phyloP scores from a whole-genome alignment of 805 yeast genomes.

The Pichia phayaonensis region DNA sequence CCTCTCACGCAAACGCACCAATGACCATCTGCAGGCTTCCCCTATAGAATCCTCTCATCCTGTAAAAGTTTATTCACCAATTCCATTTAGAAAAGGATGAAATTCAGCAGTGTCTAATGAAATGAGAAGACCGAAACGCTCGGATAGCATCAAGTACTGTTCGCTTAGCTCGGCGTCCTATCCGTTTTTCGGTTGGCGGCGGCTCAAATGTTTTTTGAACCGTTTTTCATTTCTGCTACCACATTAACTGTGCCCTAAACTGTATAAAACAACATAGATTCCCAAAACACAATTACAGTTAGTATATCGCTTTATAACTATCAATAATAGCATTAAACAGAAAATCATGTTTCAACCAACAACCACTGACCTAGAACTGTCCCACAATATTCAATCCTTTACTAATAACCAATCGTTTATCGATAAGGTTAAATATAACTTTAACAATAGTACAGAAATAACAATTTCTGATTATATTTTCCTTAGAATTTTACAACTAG shows the following conservation, averaged over 20 bases:
- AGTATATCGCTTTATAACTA: neutral
- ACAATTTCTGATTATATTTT: conserved; percentile 39
- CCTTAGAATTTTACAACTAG: conserved; percentile 35
- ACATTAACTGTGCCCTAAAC: neutral
- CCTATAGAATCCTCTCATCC: neutral
- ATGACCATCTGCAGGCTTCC: neutral
- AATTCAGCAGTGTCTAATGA: too few relatives aligned
- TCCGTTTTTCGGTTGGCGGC: neutral
- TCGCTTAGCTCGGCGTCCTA: neutral
- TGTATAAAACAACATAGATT: neutral
- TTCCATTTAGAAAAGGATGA: neutral
- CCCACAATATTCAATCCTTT: neutral
- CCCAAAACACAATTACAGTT: neutral
- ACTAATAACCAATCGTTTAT: neutral
- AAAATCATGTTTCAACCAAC: neutral
- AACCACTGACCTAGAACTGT: neutral
- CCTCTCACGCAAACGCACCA: neutral
- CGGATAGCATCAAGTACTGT: too few relatives aligned
- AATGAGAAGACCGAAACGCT: too few relatives aligned
- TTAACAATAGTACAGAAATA: neutral
- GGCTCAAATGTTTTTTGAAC: neutral
- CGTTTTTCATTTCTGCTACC: neutral
- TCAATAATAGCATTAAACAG: neutral
- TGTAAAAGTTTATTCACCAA: neutral
- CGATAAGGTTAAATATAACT: neutral